phyloP scores from a whole-genome alignment of 345 rosid species.

The Melaleuca alternifolia region DNA sequence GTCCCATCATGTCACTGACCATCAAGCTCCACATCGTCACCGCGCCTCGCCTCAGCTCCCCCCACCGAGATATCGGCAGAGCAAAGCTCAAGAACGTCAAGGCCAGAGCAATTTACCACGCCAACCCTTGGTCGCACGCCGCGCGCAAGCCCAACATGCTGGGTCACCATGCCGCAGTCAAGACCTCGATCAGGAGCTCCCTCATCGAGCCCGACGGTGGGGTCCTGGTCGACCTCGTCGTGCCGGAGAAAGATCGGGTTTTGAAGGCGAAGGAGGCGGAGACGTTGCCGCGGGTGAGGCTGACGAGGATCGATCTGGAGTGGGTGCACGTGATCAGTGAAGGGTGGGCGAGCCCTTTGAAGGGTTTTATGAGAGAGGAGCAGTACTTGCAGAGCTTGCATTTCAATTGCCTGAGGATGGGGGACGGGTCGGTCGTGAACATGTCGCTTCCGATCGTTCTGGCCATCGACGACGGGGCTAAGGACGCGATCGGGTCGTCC shows the following conservation, averaged over 20 bases:
- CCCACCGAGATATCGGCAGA: not conserved
- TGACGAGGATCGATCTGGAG: conserved; percentile 71
- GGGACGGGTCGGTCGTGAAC: conserved; percentile 53
- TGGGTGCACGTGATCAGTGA: conserved; percentile 94
- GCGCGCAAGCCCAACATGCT: conserved; percentile 11
- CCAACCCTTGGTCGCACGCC: conserved; percentile 20
- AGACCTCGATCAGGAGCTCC: conserved; percentile 34
- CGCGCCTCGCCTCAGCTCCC: conserved; percentile 16
- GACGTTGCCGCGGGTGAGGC: conserved; percentile 50
- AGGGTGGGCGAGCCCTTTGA: conserved; percentile 95
- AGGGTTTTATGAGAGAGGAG: conserved; percentile 90
- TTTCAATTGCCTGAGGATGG: conserved; percentile 57
- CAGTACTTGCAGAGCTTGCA: conserved; percentile 91
- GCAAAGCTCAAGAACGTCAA: conserved; percentile 4
- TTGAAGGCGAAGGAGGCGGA: conserved; percentile 48
- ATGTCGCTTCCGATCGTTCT: conserved; percentile 97
- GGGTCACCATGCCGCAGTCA: not conserved
- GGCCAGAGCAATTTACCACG: conserved; percentile 24
- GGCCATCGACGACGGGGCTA: conserved; percentile 74
- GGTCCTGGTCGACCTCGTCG: conserved; percentile 50
- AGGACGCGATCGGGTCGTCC: conserved; percentile 54
- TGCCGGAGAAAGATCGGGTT: conserved; percentile 45
- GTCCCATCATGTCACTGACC: conserved; percentile 37
- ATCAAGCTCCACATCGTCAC: conserved; percentile 22
- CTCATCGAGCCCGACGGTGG: conserved; percentile 97